Evolutionary conservation across 441 rosid species (phyloP).

Genomic region (Gossypium davidsonii): DNA sequence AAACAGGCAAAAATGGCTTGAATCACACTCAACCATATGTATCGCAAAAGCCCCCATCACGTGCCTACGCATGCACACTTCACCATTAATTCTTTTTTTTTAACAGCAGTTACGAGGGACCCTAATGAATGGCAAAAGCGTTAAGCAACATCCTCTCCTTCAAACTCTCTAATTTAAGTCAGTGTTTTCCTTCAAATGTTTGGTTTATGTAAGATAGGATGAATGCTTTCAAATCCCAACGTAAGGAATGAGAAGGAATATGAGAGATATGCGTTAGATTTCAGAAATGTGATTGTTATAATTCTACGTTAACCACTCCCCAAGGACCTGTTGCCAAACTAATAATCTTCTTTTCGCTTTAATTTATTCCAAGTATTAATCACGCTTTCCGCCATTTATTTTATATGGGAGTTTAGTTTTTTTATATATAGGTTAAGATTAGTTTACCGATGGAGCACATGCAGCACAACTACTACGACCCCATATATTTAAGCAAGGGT

Average conservation of each 20-base stretch:
- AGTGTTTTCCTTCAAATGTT: not conserved
- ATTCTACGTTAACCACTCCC: conserved; percentile 25
- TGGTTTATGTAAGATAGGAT: not conserved
- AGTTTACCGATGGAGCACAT: not conserved
- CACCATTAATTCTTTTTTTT: not conserved
- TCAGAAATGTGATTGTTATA: conserved; percentile 13
- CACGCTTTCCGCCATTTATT: no score
- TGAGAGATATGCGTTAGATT: conserved; percentile 10
- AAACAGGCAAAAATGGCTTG: conserved; percentile 22
- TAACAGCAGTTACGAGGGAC: conserved; percentile 27
- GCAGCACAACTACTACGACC: not conserved
- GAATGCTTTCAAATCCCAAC: conserved; percentile 24
- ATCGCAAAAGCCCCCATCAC: conserved; percentile 15
- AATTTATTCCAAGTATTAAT: no score
- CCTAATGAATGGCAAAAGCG: conserved; percentile 34
- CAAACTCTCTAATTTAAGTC: conserved; percentile 22
- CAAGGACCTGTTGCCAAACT: not conserved
- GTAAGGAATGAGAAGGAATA: conserved; percentile 20
- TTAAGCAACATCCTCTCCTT: conserved; percentile 57
- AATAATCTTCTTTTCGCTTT: not conserved
- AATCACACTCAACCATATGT: conserved; percentile 26
- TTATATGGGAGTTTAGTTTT: no score
- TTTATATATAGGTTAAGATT: no score
- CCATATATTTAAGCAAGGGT: not conserved
- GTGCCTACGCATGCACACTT: conserved; percentile 25